A percentile compares a stretch with the other conserved stretches of the same genome.
Conservation (phyloP, 2,329 filamentous ascomycete genomes). For the Akanthomyces muscarius region DNA sequence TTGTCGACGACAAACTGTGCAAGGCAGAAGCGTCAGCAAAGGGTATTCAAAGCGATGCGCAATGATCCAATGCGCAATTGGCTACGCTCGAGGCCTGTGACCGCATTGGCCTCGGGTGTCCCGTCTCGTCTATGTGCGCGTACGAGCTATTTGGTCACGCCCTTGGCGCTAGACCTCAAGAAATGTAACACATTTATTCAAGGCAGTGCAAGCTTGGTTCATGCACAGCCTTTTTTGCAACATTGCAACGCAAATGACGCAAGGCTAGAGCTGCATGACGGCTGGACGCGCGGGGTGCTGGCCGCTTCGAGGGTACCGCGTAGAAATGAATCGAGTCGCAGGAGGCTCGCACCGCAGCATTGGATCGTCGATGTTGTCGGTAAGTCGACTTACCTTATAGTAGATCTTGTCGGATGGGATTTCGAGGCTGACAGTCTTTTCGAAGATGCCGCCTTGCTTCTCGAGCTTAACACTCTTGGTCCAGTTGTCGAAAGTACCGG, state of each 20-base stretch:
- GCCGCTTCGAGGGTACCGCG: neutral
- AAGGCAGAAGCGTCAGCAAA: neutral
- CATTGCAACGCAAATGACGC: neutral
- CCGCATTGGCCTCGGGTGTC: neutral
- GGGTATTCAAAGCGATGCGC: neutral
- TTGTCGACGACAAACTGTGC: constrained; percentile 90
- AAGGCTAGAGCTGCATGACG: neutral
- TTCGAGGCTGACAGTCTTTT: constrained; percentile 75
- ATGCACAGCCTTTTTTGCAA: neutral
- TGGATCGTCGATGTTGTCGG: neutral
- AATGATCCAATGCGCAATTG: neutral
- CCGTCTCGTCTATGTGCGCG: neutral
- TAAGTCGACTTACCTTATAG: constrained; percentile 74
- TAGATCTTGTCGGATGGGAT: constrained; percentile 67
- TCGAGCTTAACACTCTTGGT: constrained; percentile 79
- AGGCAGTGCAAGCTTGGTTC: neutral
- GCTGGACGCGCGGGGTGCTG: neutral
- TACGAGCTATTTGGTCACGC: neutral
- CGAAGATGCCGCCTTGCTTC: constrained; percentile 67
- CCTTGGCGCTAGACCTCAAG: neutral
- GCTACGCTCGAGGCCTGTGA: neutral
- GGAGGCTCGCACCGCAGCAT: neutral
- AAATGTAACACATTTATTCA: neutral
- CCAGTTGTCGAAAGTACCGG: constrained; percentile 95
- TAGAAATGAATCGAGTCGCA: neutral